Evolutionary conservation across 176 grass and related monocot genomes (phyloP), one percentile per base, ranked within the genome.

Genomic region (Musa troglodytarum): DNA sequence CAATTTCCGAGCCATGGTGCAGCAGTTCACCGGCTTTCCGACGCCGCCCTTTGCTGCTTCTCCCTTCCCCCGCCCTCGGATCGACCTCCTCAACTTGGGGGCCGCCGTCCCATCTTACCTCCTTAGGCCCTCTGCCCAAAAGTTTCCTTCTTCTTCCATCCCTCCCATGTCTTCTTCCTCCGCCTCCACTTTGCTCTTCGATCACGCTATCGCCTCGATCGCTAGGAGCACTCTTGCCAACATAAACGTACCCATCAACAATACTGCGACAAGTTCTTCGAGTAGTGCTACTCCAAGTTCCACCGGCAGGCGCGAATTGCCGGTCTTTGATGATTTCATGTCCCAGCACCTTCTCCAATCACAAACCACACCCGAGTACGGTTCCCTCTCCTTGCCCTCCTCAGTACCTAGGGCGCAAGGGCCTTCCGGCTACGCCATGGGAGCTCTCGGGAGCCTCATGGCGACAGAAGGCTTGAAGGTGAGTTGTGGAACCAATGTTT

Each of bases 1-100:
- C 64, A 99, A 94, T 75, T 99, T 99, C 80, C 90, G 90, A 52
- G 82, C 90, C 86, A 94, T 89, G 90, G 95, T 99, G 76, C 95
- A 99, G 77, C 90, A 99, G 86, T 84, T 99, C 88, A 99, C 95
- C 17, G 90, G 95, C 54, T 99, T 92, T 82, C 90, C 88, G 11
- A 69, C 88, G n/a, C 82, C 95, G 61, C 92, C 89, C 55, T 87
- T 86, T 21, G 77, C 81, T 17, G 65, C 82, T 5, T 84, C 86
- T 4, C 55, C 81, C 1, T 80, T 76, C 17, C 79, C 82, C 9
- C 52, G 81, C 78, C 82, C 84, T 24, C 88, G 86, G 64, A 84
- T 86, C 29, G 84, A 85, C 68, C 69, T 84, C 59, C 77, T 87
- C 63, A 63, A 75, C 70, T 68, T 73, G 11, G 10, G 69, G 25